Evolutionary conservation across 1,284 basidiomycete species (phyloP), one percentile per base, ranked within the genome.

Genomic region (Anthracocystis panici-leucophaei): DNA sequence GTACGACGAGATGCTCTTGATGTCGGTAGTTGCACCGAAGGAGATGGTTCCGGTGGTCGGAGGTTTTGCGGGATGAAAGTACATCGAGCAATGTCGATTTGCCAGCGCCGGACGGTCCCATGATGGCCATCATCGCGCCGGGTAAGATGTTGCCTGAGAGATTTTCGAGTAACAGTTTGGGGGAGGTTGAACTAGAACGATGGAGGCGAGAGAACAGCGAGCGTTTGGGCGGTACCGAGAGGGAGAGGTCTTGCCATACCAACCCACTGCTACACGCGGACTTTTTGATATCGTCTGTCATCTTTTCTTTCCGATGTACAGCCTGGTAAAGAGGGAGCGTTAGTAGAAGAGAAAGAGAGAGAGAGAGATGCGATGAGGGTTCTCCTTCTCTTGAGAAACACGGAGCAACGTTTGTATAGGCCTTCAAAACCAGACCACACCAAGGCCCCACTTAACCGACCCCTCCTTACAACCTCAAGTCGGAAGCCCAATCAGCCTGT

Each of bases 41-140:
- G n/a, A 11, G 27, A 68, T 29, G 1, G 35, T 33, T 5, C 57
- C 56, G 6, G 73, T 40, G 7, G 56, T 42, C n/a, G 9, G 63
- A 55, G 5, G 53, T 8, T 29, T 80, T 81, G 7, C 86, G 78
- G 18, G 75, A 63, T 10, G 83, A 81, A 44, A 87, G 75, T 3
- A 86, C 56, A 59, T 87, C 86, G 55, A 87, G 81, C 1, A 87
- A 73, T 0, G 86, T 86, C 0, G 81, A 82, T 62, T 87, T 87
- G 29, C 86, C 86, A 10, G 82, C 79, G 10, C 86, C 85, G 1
- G 75, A 79, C 0, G 86, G 85, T 1, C 86, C 86, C 82, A 86
- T 83, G 44, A 86, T 70, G 40, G 71, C 71, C 0, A 68, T 18
- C 71, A 74, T 68, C 57, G 63, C 46, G n/a, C 69, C 69, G 0